These are phyloP conservation scores for Anethum foeniculum DNA, from an alignment of 140 eudicot species.

Conservation along the genomic window DNA sequence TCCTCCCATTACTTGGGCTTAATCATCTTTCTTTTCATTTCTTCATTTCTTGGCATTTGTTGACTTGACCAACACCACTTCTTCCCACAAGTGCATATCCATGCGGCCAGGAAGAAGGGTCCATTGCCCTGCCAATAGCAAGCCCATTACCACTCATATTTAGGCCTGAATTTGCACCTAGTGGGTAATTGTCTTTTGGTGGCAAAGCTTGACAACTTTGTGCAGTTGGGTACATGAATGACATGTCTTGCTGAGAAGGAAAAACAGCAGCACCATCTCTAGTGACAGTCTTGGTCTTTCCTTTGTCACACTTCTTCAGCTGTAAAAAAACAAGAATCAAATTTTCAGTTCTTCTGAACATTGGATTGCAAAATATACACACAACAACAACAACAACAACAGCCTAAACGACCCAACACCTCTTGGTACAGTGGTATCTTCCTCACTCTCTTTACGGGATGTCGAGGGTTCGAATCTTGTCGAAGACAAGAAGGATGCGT, in stretches of 20 bases:
- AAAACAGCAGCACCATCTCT: not conserved
- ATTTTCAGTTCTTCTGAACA: not conserved
- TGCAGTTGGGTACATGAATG: not conserved
- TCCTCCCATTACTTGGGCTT: conserved; percentile 18
- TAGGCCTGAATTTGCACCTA: conserved; percentile 28
- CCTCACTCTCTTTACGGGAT: no score
- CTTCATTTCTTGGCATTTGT: conserved; percentile 27
- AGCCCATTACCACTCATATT: conserved; percentile 17
- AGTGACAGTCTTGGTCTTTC: not conserved
- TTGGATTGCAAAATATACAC: not conserved
- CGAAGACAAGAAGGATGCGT: no score
- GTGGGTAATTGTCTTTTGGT: conserved; percentile 17
- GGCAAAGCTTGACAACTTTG: not conserved
- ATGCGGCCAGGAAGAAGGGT: conserved; percentile 12
- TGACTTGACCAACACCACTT: conserved; percentile 18
- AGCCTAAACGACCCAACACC: no score
- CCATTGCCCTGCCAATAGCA: conserved; percentile 20
- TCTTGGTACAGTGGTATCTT: no score
- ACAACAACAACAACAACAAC: no score
- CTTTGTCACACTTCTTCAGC: not conserved
- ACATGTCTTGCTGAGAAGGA: not conserved
- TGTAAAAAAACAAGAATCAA: not conserved
- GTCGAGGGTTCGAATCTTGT: no score
- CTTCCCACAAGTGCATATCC: conserved; percentile 23
- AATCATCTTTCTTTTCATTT: conserved; percentile 29